Evolutionary conservation across 2,329 filamentous ascomycete species (phyloP).

Genomic region (Lasiodiplodia sp.): DNA sequence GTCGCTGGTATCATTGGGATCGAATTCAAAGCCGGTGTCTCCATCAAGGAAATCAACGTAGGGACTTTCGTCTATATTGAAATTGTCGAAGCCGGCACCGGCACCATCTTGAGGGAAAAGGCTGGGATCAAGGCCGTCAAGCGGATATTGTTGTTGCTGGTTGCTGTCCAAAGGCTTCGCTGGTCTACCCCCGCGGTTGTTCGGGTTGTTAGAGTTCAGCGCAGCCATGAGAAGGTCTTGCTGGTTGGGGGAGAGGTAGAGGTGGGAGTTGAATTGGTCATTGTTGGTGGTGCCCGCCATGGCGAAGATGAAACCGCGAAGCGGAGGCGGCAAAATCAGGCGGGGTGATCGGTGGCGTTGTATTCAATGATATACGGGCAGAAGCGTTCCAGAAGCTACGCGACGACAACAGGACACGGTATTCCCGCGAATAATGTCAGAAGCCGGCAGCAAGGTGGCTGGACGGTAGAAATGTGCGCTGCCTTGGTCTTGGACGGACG

Average conservation of each 20-base stretch:
- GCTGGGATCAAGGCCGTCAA: constrained; percentile 43
- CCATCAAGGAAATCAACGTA: constrained; percentile 83
- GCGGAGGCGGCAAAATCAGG: neutral
- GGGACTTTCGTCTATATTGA: constrained; percentile 72
- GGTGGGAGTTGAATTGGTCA: constrained; percentile 49
- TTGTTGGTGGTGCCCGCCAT: constrained; percentile 50
- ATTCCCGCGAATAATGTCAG: constrained; percentile 3
- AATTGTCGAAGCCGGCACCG: constrained; percentile 59
- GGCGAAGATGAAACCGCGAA: constrained; percentile 29
- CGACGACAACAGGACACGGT: constrained; percentile 5
- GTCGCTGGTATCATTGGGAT: constrained; percentile 65
- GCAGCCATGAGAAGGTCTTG: constrained; percentile 58
- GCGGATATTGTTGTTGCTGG: constrained; percentile 42
- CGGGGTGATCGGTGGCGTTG: neutral
- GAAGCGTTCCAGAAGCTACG: constrained; percentile 8
- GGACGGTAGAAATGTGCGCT: constrained; percentile 19
- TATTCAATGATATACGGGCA: neutral
- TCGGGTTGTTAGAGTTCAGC: constrained; percentile 53
- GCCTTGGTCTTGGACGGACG: neutral
- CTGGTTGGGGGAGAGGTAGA: constrained; percentile 56
- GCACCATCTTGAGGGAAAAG: constrained; percentile 50
- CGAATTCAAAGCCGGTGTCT: constrained; percentile 79
- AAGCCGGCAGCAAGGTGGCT: constrained; percentile 9
- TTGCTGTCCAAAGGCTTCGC: constrained; percentile 37
- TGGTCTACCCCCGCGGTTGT: constrained; percentile 37